Evolutionary conservation across 371 early-diverging fungal genomes (phyloP).

Genomic region (Mortierella sp.): DNA sequence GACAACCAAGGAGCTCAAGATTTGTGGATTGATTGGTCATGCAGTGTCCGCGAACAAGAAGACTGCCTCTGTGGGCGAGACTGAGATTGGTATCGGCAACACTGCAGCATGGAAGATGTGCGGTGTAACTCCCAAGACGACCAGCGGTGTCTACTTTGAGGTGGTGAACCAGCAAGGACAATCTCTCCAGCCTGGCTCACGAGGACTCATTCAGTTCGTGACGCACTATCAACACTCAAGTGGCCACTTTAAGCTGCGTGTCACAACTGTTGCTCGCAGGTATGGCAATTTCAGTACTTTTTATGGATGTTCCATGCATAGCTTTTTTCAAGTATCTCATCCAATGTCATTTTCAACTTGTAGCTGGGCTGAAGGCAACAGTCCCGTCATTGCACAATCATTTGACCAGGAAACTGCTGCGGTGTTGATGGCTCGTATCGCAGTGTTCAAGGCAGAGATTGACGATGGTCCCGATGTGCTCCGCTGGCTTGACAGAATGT

Average conservation of each 20-base stretch:
- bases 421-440: slow-evolving; percentile 98
- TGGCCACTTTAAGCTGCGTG: slow-evolving; percentile 91
- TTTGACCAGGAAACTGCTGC: slow-evolving; percentile 99
- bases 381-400: slow-evolving; percentile 88
- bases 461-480: slow-evolving; percentile 99
- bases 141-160: slow-evolving; percentile 95
- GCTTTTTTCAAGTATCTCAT: no score
- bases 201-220: slow-evolving; percentile 94
- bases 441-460: slow-evolving; percentile 96
- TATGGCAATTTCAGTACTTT: not conserved
- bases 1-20: slow-evolving; percentile 93
- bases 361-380: slow-evolving; percentile 88
- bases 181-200: slow-evolving; percentile 86
- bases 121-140: slow-evolving; percentile 87
- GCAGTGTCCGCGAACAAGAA: slow-evolving; percentile 93
- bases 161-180: slow-evolving; percentile 88
- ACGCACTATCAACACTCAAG: slow-evolving; percentile 96
- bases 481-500: slow-evolving; percentile 98
- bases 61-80: slow-evolving; percentile 92
- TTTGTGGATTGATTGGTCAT: slow-evolving; percentile 96
- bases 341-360: not conserved
- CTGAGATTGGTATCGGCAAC: slow-evolving; percentile 97
- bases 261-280: slow-evolving; percentile 94
- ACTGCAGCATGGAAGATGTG: slow-evolving; percentile 97
- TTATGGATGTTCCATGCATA: no score